These are phyloP conservation scores for Thecaphora thlaspeos DNA, from an alignment of 1,284 basidiomycete species.

Conservation along the genomic window DNA sequence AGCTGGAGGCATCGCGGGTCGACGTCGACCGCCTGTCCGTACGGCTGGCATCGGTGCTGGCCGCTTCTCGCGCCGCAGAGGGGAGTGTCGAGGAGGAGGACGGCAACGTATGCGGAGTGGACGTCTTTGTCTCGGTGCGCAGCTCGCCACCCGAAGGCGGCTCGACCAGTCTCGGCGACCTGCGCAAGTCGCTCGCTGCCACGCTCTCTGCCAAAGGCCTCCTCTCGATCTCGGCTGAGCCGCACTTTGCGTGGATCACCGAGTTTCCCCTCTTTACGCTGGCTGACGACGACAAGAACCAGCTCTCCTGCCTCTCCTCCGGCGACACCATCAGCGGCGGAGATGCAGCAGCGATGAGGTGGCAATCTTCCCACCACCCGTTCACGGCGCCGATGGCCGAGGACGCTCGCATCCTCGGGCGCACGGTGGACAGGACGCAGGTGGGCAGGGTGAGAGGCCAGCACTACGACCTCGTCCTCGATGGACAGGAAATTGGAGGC, in stretches of 20 bases:
- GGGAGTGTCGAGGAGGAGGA: constrained; percentile 57
- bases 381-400: constrained; percentile 93
- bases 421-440: constrained; percentile 1
- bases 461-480: constrained; percentile 95
- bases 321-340: no score
- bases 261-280: constrained; percentile 92
- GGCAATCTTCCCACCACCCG: constrained; percentile 88
- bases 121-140: constrained; percentile 30
- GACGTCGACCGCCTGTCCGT: constrained; percentile 23
- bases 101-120: constrained; percentile 60
- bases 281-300: constrained; percentile 82
- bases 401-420: constrained; percentile 67
- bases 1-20: constrained; percentile 23
- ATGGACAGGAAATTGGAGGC: constrained; percentile 89
- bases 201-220: constrained; percentile 68
- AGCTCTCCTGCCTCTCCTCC: constrained; percentile 63
- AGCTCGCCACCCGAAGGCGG: constrained; percentile 67
- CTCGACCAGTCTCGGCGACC: constrained; percentile 75
- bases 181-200: constrained; percentile 68
- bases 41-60: constrained; percentile 12
- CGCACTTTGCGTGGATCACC: constrained; percentile 88
- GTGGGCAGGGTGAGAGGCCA: constrained; percentile 70
- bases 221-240: constrained; percentile 61
- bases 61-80: constrained; percentile 40
- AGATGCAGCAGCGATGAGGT: constrained; percentile 66